Evolutionary conservation across 768 basidiomycete genomes (phyloP), one percentile per base, ranked within the genome.

Genomic region (Kwoniella heveanensis): DNA sequence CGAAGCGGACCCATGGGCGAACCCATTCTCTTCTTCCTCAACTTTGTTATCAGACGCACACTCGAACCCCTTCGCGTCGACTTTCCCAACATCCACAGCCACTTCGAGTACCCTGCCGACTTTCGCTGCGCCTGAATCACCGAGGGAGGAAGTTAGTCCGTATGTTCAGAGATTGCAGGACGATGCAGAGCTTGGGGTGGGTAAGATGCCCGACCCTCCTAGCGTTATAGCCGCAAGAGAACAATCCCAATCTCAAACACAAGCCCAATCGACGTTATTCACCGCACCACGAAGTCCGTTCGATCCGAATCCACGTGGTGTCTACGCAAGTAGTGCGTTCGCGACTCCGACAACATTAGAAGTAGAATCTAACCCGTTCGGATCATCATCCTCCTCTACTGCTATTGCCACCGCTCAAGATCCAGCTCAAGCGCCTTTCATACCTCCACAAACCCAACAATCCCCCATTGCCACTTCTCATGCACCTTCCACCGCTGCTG

Each of bases 1-100:
- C 30, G 59, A 59, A 39, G 50, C 52, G 9, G 74, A 76, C 56
- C 75, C 75, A 69, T 77, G 75, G 75, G 75, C 75, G 19, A 77
- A 77, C 65, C 75, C 75, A 25, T 77, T 77, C 64, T 62, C 72
- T n/a, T 68, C 66, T 26, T 8, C 54, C 27, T 49, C 64, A 21
- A 26, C 51, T 9, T 36, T 63, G 1, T 55, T 63, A 30, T 50
- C 62, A 56, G 37, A 59, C 57, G 17, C 58, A 3, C 53, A 37
- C 51, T 27, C 48, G 15, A 46, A 24, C n/a, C 55, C 62, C 17
- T 52, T 52, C 37, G 30, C 55, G 36, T 51, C 62, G 10, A 52
- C 57, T 47, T 22, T 30, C 24, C 55, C 37, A 15, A 19, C 52
- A 7, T n/a, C 47, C 22, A 29, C 51, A 2, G 7, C 46, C 8